Conservation (phyloP, 345 rosid species). For the Populus simonii region DNA sequence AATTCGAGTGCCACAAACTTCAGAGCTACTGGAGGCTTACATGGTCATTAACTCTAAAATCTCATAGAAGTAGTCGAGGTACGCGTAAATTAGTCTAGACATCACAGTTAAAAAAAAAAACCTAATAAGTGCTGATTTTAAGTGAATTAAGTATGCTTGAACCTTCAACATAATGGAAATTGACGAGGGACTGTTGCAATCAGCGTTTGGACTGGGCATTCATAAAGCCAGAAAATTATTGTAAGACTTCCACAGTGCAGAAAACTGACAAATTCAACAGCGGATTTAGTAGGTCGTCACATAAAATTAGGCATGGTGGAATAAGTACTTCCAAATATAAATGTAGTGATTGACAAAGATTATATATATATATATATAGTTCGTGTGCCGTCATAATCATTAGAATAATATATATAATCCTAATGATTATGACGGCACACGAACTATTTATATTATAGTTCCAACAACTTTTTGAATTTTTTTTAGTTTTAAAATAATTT, state of each 20-base stretch:
- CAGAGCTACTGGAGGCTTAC: rapidly evolving
- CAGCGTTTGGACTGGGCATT: neutral
- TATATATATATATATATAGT: too few species aligned
- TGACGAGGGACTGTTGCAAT: neutral
- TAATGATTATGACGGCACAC: neutral
- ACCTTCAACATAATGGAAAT: neutral
- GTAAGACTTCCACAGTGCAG: neutral
- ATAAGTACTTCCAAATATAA: neutral
- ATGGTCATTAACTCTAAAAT: rapidly evolving
- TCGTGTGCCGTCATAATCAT: too few species aligned
- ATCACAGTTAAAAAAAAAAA: too few species aligned
- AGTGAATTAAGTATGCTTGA: neutral
- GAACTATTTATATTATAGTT: too few species aligned
- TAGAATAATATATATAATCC: neutral
- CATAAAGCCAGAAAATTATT: too few species aligned
- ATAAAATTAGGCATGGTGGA: neutral
- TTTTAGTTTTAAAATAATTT: too few species aligned
- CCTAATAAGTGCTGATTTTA: too few species aligned
- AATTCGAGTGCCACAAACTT: rapidly evolving
- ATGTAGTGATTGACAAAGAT: neutral
- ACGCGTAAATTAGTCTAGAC: rapidly evolving
- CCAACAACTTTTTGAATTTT: neutral
- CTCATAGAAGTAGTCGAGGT: rapidly evolving
- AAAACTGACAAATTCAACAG: neutral
- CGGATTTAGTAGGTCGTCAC: neutral